Evolutionary conservation across 2,329 filamentous ascomycete species (phyloP).

Genomic region (Paecilomyces niveus): DNA sequence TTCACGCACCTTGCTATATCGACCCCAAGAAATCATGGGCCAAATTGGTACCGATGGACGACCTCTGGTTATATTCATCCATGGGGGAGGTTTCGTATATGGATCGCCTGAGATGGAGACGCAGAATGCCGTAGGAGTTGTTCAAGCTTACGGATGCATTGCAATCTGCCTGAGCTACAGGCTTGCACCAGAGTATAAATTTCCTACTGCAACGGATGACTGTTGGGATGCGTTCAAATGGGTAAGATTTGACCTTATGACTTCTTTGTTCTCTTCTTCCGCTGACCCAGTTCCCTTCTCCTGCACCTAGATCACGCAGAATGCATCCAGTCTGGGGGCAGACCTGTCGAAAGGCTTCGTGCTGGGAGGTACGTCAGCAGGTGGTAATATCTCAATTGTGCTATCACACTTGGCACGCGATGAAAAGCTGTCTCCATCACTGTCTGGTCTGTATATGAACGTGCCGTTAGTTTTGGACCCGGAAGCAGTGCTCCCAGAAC

Average conservation of each 20-base stretch:
- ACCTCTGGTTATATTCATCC: too few species aligned
- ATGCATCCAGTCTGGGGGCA: neutral
- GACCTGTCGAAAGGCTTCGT: conserved; percentile 1
- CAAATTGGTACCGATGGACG: too few species aligned
- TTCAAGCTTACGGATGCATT: too few species aligned
- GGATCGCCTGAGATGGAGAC: too few species aligned
- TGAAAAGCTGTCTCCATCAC: neutral
- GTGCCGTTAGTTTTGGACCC: too few species aligned
- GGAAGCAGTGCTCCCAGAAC: too few species aligned
- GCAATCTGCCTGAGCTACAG: neutral
- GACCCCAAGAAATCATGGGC: too few species aligned
- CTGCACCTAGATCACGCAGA: neutral
- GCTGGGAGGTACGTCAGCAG: conserved; percentile 2
- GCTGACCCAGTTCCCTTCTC: neutral
- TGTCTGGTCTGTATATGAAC: too few species aligned
- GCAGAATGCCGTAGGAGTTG: too few species aligned
- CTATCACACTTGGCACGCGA: neutral
- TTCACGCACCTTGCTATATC: too few species aligned
- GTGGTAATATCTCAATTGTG: neutral
- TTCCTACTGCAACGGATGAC: conserved; percentile 1
- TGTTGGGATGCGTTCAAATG: conserved; percentile 1
- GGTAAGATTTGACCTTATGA: neutral
- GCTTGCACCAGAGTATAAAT: conserved; percentile 3
- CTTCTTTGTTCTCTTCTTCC: neutral
- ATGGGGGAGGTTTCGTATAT: too few species aligned